Evolutionary conservation across 768 basidiomycete genomes (phyloP).

Genomic region (Terana coerulea): DNA sequence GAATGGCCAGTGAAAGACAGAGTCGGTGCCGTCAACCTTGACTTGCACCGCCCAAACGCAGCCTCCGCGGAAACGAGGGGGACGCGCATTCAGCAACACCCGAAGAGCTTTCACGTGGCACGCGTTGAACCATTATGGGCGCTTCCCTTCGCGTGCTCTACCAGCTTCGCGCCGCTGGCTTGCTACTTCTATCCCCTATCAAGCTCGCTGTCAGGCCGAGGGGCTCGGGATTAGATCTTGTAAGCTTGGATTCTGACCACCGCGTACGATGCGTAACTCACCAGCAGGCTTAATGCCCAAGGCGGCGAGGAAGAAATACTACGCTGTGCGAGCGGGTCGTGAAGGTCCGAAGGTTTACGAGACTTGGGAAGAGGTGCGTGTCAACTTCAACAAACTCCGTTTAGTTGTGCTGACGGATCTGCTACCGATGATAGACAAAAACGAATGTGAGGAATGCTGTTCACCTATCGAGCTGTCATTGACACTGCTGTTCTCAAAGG

Average conservation of each 20-base stretch:
- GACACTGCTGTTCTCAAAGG: constrained; percentile 29
- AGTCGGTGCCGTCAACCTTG: no score
- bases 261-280: neutral
- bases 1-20: no score
- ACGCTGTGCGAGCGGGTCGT: constrained; percentile 57
- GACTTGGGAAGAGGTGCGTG: constrained; percentile 56
- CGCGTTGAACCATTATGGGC: constrained; percentile 1
- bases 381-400: constrained; percentile 35
- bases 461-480: neutral
- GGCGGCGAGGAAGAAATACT: constrained; percentile 47
- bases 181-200: neutral
- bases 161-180: neutral
- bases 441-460: neutral
- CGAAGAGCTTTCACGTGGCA: constrained; percentile 1
- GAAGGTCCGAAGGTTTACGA: constrained; percentile 54
- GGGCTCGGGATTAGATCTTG: no score
- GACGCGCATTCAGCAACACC: neutral
- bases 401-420: neutral
- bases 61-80: no score
- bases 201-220: no score
- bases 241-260: no score
- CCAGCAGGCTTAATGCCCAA: constrained; percentile 6
- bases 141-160: no score
- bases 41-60: neutral
- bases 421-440: neutral